Evolutionary conservation across 257 asterid species (phyloP), one percentile per base, ranked within the genome.

Genomic region (Hygrophila difformis): DNA sequence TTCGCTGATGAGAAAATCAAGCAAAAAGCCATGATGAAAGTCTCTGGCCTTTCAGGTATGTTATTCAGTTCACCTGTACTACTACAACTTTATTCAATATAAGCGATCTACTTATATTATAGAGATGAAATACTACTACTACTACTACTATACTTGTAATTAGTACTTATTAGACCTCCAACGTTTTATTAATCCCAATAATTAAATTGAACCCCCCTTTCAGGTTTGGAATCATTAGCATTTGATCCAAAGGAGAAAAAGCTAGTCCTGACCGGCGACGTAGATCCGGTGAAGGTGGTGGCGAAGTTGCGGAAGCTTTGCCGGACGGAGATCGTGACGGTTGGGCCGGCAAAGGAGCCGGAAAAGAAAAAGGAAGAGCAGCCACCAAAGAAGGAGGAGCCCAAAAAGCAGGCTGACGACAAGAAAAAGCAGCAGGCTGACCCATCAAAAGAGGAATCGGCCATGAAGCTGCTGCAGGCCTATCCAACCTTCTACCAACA

Each of bases 281-380:
- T 81, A 19, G 95, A 81, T 69, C 76, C 89, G 2, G 73, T 80
- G 13, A 54, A 38, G 1, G 56, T 84, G 47, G 93, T 78, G 28
- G 68, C 57, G 3, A 77, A 71, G 46, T 18, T 84, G 46, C 60
- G 89, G 40, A 84, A 84, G 56, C 62, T 84, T 6, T 84, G 95
- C 57, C 39, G 38, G 42, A 64, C 93, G 0, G 89, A 80, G n/a
- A 71, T 84, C 1, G 21, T 75, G 0, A 63, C 86, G 0, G 77
- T 78, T n/a, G 95, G 93, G 38, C 89, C 94, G 0, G 88, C 89
- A 10, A 84, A 84, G 19, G 93, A 80, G 62, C 89, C 80, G 9
- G 80, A 80, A 76, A 77, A 80, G 35, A 81, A 81, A 31, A 79
- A 53, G 12, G 61, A 65, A 31, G 61, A 70, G 20, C 4, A 26